Evolutionary conservation across 768 basidiomycete species (phyloP), one percentile per base, ranked within the genome.

Genomic region (Termitomyces sp.): DNA sequence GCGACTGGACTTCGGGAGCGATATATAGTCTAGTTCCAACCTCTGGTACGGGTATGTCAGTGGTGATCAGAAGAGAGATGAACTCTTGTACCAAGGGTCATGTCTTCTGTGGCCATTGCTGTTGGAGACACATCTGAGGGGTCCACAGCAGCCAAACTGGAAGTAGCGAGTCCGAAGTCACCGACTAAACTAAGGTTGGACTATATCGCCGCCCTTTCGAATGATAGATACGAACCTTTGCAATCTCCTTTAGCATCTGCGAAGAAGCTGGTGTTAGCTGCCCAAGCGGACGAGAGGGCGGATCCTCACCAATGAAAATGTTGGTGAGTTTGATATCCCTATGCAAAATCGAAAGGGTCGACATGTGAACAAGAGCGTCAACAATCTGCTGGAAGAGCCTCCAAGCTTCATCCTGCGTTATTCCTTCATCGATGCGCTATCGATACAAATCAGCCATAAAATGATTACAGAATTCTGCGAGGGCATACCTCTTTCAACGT

Each of bases 1-100:
- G 71, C 1, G 82, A 84, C 56, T 85, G 82, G 10, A 96, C 89
- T 67, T 97, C 94, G 0, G 95, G 95, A 0, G 95, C 95, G 50
- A 96, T 94, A 67, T 97, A 98, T 19, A 97, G 70, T 53, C 84
- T 83, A 0, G 94, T 98, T 53, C 94, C 94, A 14, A 96, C 93
- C 75, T 91, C 89, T 90, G 62, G 4, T 8, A 1, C 53, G 40
- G 1, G 8, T 53, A 53, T 1, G 28, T 53, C 17, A 60, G 38
- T n/a, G 14, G 40, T 40, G 28, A 28, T 35, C 38, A 38, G 31
- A 33, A 52, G 37, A 48, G 12, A 54, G 46, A 26, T 8, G n/a
- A 23, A 1, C 6, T 62, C 11, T 4, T 76, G 38, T 60, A 84
- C 88, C 89, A 26, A 89, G 72, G 0, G 91, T 93, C 80, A 92